Conservation (phyloP, 495 filamentous ascomycete genomes). For the Talaromyces nanjingensis region DNA sequence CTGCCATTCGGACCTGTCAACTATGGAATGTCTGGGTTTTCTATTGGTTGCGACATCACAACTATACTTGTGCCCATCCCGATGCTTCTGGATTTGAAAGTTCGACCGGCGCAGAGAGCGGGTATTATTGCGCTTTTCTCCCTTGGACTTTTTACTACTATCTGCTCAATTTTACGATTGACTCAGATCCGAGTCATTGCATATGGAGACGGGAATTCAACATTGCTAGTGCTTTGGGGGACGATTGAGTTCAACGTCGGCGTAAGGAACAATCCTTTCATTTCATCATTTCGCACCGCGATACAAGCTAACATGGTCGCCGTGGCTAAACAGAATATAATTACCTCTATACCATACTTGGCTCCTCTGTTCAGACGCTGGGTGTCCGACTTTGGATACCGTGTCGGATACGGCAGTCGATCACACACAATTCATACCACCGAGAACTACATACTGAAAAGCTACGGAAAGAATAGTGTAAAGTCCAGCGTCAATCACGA, state of each 20-base stretch:
- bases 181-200: conserved; percentile 47
- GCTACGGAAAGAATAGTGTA: conserved; percentile 20
- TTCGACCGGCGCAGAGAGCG: conserved; percentile 42
- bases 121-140: conserved; percentile 49
- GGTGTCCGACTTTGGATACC: conserved; percentile 21
- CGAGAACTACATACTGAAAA: conserved; percentile 29
- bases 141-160: conserved; percentile 50
- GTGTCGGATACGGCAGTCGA: conserved; percentile 10
- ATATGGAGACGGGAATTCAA: conserved; percentile 46
- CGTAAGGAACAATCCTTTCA: conserved; percentile 17
- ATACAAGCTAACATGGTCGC: not conserved
- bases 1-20: conserved; percentile 44
- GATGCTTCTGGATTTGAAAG: conserved; percentile 43
- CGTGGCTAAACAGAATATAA: conserved; percentile 29
- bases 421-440: conserved; percentile 19
- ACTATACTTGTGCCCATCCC: conserved; percentile 50
- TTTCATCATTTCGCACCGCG: not conserved
- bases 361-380: conserved; percentile 35
- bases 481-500: conserved; percentile 17
- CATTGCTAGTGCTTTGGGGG: conserved; percentile 52
- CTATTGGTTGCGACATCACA: conserved; percentile 45
- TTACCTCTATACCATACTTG: conserved; percentile 40
- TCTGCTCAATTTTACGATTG: conserved; percentile 49
- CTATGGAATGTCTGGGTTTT: conserved; percentile 45
- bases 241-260: conserved; percentile 54